Evolutionary conservation across 352 stramenopile genomes (phyloP), one percentile per base, ranked within the genome.

Genomic region (Phytophthora nicotianae): DNA sequence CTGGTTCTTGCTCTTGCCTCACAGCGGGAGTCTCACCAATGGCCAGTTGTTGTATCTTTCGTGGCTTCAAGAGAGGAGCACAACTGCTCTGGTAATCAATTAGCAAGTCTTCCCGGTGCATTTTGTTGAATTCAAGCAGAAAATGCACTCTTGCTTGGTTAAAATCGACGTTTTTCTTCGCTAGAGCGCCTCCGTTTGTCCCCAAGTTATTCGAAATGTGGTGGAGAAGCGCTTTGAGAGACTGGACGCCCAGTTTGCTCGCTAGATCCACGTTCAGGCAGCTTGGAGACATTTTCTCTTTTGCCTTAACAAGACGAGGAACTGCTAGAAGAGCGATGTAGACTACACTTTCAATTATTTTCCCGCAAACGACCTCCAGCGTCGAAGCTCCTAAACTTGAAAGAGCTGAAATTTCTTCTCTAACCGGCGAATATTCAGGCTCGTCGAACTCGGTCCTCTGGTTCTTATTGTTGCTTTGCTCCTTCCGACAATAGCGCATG

Each of bases 221-320:
- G 40, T 92, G 79, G 3, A 89, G 46, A 21, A 89, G 70, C 0
- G 82, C 65, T 62, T 92, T 89, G 10, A 90, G 19, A 4, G 58
- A 72, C 27, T 73, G 52, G 1, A 75, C 51, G 0, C 64, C 75
- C 16, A 89, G 48, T 40, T 78, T 74, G n/a, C 48, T 78, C 0
- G 29, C 55, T 23, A 52, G 33, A 4, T 49, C 11, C 2, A 64
- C n/a, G 3, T 62, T 24, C 0, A 16, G 21, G 20, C 46, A 57
- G 33, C 50, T 58, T 17, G 33, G 8, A 2, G 16, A 0, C 40
- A 62, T 57, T 40, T 67, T 60, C 19, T 74, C 56, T 17, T 78
- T 72, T 20, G 55, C 56, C 48, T 65, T 75, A 8, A 71, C 57
- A 6, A 86, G 60, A 16, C 63, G 74, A 27, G 65, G 74, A 32